A percentile compares a stretch with the other conserved stretches of the same genome.
phyloP scores from a whole-genome alignment of 371 early-diverging fungal species.

The Rhizopus delemar region DNA sequence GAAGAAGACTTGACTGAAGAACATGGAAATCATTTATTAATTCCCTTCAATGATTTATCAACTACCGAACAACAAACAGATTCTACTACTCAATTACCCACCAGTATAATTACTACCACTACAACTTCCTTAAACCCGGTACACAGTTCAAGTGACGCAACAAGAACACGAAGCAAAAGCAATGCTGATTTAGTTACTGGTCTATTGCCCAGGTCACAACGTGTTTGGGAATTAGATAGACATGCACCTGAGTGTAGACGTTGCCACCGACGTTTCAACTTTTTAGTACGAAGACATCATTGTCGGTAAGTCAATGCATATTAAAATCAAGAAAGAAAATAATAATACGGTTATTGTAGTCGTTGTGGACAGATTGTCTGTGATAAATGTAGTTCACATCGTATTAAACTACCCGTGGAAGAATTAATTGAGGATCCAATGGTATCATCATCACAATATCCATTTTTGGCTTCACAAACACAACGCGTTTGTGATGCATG shows the following conservation, averaged over 20 bases:
- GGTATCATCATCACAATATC: slow-evolving; percentile 42
- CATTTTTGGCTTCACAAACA: slow-evolving; percentile 36
- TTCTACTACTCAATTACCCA: not conserved
- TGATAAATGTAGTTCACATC: slow-evolving; percentile 60
- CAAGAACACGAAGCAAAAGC: slow-evolving; percentile 16
- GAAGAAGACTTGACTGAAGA: slow-evolving; percentile 26
- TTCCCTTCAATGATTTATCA: not conserved
- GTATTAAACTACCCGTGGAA: slow-evolving; percentile 38
- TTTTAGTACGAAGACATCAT: slow-evolving; percentile 72
- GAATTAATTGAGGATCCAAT: slow-evolving; percentile 50
- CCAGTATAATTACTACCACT: no score
- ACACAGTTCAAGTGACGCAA: not conserved
- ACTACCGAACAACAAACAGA: not conserved
- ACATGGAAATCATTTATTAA: not conserved
- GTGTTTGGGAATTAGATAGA: slow-evolving; percentile 69
- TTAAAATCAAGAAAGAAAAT: not conserved
- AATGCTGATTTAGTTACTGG: slow-evolving; percentile 3
- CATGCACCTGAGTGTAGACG: slow-evolving; percentile 60
- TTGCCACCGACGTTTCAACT: slow-evolving; percentile 64
- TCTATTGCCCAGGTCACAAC: slow-evolving; percentile 24
- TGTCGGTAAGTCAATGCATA: slow-evolving; percentile 40
- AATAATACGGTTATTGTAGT: slow-evolving; percentile 23
- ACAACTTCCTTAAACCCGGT: no score
- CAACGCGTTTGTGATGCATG: slow-evolving; percentile 54
- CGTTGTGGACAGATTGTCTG: slow-evolving; percentile 79